A percentile compares a stretch with the other conserved stretches of the same genome.
Conservation (phyloP, 257 asterid species). For the Rauvolfia tetraphylla region DNA sequence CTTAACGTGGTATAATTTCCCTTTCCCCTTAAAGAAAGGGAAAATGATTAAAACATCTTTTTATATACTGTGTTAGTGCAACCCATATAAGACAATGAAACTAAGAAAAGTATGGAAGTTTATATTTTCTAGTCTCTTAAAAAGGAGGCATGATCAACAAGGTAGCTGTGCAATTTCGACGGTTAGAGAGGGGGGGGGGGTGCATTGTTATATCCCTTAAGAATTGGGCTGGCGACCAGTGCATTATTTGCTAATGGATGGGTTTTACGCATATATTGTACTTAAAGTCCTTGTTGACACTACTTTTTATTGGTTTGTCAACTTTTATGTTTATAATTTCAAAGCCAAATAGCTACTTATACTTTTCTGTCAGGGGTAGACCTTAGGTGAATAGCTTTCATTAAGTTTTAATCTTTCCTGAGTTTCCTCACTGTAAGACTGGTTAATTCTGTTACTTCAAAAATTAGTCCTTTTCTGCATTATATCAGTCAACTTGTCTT, state of each 20-base stretch:
- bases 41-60: neutral
- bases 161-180: neutral
- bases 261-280: neutral
- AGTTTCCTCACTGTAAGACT: neutral
- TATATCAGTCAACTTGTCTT: neutral
- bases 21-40: neutral
- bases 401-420: neutral
- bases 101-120: neutral
- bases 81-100: neutral
- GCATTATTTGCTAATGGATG: neutral
- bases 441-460: neutral
- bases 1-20: neutral
- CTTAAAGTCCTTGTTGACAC: neutral
- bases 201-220: neutral
- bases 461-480: neutral
- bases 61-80: neutral
- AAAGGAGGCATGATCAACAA: neutral
- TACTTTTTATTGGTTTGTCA: neutral
- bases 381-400: neutral
- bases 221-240: neutral
- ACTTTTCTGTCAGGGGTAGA: neutral
- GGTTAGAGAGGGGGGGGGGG: neutral
- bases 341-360: neutral
- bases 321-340: neutral
- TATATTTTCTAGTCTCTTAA: neutral